phyloP scores from a whole-genome alignment of 495 filamentous ascomycete genomes.

The Sordaria brevicollis region DNA sequence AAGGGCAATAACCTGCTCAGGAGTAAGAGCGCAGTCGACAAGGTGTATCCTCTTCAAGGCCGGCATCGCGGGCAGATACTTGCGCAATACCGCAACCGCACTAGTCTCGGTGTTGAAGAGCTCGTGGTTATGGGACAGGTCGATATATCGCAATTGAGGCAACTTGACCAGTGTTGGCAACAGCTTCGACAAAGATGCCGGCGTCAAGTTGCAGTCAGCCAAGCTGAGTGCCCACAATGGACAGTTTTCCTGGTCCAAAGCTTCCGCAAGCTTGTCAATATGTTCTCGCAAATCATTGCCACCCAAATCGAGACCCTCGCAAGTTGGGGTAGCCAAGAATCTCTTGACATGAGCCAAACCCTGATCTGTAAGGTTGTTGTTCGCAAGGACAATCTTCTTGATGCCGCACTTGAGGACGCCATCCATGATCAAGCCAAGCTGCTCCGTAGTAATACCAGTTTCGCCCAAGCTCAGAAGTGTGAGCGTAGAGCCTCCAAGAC shows the following conservation, averaged over 20 bases:
- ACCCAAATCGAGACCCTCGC: constrained; percentile 86
- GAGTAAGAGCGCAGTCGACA: constrained; percentile 70
- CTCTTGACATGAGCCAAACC: constrained; percentile 65
- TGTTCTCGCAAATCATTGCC: constrained; percentile 70
- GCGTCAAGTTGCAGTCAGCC: constrained; percentile 73
- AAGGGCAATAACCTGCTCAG: constrained; percentile 81
- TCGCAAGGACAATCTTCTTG: constrained; percentile 68
- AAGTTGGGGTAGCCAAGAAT: constrained; percentile 62
- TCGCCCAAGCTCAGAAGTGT: constrained; percentile 79
- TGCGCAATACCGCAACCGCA: constrained; percentile 63
- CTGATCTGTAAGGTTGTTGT: constrained; percentile 62
- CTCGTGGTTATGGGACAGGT: constrained; percentile 78
- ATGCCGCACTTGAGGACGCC: constrained; percentile 65
- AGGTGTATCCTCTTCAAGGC: constrained; percentile 79
- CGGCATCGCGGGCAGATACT: constrained; percentile 76
- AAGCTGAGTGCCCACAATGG: constrained; percentile 75
- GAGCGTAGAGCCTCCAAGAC: constrained; percentile 63
- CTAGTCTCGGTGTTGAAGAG: constrained; percentile 68
- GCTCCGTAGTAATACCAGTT: constrained; percentile 58
- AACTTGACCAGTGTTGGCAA: constrained; percentile 65
- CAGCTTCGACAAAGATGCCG: constrained; percentile 59
- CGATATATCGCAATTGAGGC: constrained; percentile 74
- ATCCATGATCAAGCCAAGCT: constrained; percentile 63
- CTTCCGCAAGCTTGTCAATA: constrained; percentile 54
- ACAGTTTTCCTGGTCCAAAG: constrained; percentile 45